These are phyloP conservation scores for Eucalyptus sp. DNA, from an alignment of 345 rosid species.

Conservation along the genomic window DNA sequence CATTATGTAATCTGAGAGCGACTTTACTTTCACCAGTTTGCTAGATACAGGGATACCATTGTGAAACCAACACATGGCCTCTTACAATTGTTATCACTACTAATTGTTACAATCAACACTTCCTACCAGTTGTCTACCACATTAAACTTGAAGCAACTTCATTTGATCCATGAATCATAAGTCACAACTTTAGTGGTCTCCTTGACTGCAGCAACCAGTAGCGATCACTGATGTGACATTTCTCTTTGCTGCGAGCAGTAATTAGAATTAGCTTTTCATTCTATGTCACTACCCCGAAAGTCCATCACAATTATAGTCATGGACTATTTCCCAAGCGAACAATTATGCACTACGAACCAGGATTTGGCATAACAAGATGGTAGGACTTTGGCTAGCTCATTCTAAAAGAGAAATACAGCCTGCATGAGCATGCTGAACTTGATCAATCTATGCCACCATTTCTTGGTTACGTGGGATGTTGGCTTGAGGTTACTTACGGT, in stretches of 20 bases:
- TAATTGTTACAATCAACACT: background rate
- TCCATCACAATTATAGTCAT: background rate
- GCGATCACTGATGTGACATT: background rate
- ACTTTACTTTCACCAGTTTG: background rate
- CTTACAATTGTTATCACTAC: background rate
- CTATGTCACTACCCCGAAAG: background rate
- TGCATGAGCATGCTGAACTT: background rate
- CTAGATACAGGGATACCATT: background rate
- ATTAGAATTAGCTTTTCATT: background rate
- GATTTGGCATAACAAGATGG: background rate
- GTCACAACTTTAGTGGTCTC: background rate
- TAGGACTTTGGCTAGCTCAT: background rate
- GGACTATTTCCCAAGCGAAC: background rate
- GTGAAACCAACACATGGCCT: background rate
- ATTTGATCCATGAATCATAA: background rate
- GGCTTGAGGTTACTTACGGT: background rate
- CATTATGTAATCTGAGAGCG: background rate
- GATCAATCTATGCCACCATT: background rate
- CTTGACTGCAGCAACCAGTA: background rate
- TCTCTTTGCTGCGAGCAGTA: background rate
- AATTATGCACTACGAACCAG: background rate
- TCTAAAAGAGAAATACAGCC: background rate
- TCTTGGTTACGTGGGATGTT: background rate
- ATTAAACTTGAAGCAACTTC: background rate
- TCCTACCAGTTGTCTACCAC: background rate